Conservation (phyloP, 108 stramenopile species). For the Fragilariopsis cylindrus region DNA sequence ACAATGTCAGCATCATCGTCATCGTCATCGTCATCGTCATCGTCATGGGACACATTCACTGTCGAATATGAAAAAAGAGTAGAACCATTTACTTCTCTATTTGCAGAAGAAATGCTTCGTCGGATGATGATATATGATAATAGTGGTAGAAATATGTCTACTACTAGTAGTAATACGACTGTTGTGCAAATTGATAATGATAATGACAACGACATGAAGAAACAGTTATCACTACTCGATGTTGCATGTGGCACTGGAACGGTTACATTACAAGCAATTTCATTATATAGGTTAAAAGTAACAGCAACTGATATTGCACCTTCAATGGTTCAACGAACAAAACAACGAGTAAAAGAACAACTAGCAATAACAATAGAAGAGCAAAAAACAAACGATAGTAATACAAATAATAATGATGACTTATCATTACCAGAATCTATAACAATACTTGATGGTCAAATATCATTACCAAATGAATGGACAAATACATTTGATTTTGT, state of each 20-base stretch:
- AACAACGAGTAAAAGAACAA: background rate
- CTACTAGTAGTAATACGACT: too few species aligned
- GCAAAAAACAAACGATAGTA: too few species aligned
- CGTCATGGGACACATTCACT: background rate
- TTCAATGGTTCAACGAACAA: background rate
- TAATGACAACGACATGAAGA: too few species aligned
- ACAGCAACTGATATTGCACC: background rate
- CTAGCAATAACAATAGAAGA: background rate
- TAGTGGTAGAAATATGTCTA: too few species aligned
- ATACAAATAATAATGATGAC: too few species aligned
- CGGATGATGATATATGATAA: background rate
- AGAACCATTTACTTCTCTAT: constrained; percentile 1
- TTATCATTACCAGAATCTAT: too few species aligned
- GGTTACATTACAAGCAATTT: background rate
- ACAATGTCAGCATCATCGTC: too few species aligned
- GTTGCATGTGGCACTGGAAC: constrained; percentile 1
- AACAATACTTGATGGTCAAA: too few species aligned
- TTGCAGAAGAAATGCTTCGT: background rate
- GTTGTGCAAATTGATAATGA: background rate
- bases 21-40: too few species aligned
- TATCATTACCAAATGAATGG: background rate
- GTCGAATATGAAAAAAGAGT: constrained; percentile 1
- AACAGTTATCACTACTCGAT: background rate
- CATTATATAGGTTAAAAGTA: background rate
- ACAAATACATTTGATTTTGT: background rate